A percentile compares a stretch with the other conserved stretches of the same genome.
phyloP scores from a whole-genome alignment of 2,329 filamentous ascomycete species.

The Pyrenochaeta sp. region DNA sequence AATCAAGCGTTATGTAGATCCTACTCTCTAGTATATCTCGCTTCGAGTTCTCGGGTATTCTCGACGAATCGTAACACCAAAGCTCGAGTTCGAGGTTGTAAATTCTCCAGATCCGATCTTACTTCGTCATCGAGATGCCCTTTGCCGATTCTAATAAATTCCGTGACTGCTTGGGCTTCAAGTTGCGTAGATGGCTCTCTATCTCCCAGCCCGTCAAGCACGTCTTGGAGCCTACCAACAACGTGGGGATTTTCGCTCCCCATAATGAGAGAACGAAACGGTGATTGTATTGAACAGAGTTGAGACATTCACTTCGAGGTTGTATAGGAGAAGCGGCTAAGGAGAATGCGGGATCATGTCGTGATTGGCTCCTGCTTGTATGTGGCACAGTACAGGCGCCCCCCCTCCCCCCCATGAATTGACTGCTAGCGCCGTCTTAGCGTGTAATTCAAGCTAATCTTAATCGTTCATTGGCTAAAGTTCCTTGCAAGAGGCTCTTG shows the following conservation, averaged over 20 bases:
- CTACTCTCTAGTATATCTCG: conserved; percentile 25
- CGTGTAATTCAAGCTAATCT: too few species aligned
- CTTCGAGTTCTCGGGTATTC: conserved; percentile 19
- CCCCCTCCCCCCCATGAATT: too few species aligned
- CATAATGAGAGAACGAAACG: neutral
- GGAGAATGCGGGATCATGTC: too few species aligned
- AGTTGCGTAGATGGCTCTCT: conserved; percentile 18
- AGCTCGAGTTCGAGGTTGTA: conserved; percentile 8
- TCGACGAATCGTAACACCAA: conserved; percentile 13
- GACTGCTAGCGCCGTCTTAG: too few species aligned
- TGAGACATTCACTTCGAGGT: too few species aligned
- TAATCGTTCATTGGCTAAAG: too few species aligned
- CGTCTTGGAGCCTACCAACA: neutral
- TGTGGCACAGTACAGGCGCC: too few species aligned
- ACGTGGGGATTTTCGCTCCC: neutral
- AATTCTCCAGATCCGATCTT: conserved; percentile 11
- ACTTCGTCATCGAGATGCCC: conserved; percentile 24
- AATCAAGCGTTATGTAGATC: neutral
- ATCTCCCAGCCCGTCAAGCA: conserved; percentile 18
- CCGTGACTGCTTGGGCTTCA: conserved; percentile 23
- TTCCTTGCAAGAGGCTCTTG: too few species aligned
- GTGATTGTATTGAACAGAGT: neutral
- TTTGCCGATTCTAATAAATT: conserved; percentile 23
- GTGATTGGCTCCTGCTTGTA: too few species aligned
- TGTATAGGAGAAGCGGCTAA: too few species aligned